Evolutionary conservation across 805 yeast species (phyloP), one percentile per base, ranked within the genome.

Genomic region (Yamadazyma takamatsuzukensis): DNA sequence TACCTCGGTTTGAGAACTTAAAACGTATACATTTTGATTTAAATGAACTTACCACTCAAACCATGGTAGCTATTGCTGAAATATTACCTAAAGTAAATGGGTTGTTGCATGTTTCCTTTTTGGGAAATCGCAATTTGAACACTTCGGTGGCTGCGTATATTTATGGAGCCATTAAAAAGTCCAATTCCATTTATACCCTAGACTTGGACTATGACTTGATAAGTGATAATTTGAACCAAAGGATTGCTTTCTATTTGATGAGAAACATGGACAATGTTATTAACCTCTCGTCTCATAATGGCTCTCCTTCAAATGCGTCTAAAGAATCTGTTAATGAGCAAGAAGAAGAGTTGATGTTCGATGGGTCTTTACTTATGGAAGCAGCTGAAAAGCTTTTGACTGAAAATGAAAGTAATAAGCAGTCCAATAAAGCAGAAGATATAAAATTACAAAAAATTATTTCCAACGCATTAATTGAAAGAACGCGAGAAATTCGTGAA

Each of bases 301-400:
- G 26, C 5, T 14, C 14, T 9, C 29, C 33, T 9, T n/a, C 13
- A 10, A 27, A 27, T 2, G 15, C 18, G 2, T 19, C 59, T 41
- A 48, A 50, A 29, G 58, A 33, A 5, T 35, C 40, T 13, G 52
- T 53, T 9, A 40, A 48, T 21, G 48, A 51, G 54, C 70, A 65
- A 50, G 88, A 83, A 55, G 70, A 65, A 51, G 90, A 83, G 42
- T 63, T 83, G 30, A 69, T 83, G 54, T 81, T 79, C 52, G 90
- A 83, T 58, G 93, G 90, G 5, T 72, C 87, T 0, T 60, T 83
- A 36, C 65, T 83, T 30, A 79, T 86, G 47, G 81, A 80, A 52
- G 74, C 86, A 2, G 90, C 89, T 0, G 87, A 79, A 40, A 74
- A 76, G 38, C 55, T 83, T 34, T 55, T 83, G 34, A 74, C 49